Conservation (phyloP, 345 rosid genomes). For the Cardamine chenopodiifolia region DNA sequence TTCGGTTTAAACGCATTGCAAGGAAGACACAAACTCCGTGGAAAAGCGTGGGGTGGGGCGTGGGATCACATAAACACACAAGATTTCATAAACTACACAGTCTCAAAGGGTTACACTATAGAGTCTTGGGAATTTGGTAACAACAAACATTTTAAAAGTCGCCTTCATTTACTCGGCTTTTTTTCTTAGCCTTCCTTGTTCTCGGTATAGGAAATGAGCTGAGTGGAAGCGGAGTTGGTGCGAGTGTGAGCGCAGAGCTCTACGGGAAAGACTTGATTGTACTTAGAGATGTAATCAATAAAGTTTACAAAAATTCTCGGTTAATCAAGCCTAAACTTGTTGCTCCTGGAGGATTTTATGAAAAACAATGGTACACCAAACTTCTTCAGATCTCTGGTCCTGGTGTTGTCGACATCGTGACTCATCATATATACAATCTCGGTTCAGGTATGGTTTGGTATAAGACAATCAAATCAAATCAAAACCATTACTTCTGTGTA, state of each 20-base stretch:
- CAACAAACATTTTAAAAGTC: not conserved
- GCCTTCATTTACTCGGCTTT: not conserved
- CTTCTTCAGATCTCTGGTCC: conserved; percentile 80
- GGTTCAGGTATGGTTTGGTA: conserved; percentile 64
- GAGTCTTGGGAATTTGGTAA: conserved; percentile 99
- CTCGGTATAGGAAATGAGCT: conserved; percentile 80
- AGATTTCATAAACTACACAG: conserved; percentile 77
- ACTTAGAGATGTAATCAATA: conserved; percentile 60
- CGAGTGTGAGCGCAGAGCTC: conserved; percentile 70
- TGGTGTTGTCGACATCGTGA: conserved; percentile 56
- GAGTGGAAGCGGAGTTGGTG: conserved; percentile 81
- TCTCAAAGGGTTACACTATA: conserved; percentile 70
- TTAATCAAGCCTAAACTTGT: conserved; percentile 58
- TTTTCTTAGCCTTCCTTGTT: conserved; percentile 10
- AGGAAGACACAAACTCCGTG: conserved; percentile 71
- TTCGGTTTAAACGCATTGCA: conserved; percentile 89
- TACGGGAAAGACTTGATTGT: conserved; percentile 77
- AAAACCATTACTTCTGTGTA: not conserved
- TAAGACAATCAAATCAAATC: not conserved
- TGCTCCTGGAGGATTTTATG: conserved; percentile 96
- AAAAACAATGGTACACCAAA: conserved; percentile 67
- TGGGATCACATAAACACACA: conserved; percentile 81
- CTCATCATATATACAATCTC: conserved; percentile 95
- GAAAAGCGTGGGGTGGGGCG: conserved; percentile 72
- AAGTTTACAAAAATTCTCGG: conserved; percentile 54